Evolutionary conservation across 2,329 filamentous ascomycete genomes (phyloP), one percentile per base, ranked within the genome.

Genomic region (Paecilomyces sp.): DNA sequence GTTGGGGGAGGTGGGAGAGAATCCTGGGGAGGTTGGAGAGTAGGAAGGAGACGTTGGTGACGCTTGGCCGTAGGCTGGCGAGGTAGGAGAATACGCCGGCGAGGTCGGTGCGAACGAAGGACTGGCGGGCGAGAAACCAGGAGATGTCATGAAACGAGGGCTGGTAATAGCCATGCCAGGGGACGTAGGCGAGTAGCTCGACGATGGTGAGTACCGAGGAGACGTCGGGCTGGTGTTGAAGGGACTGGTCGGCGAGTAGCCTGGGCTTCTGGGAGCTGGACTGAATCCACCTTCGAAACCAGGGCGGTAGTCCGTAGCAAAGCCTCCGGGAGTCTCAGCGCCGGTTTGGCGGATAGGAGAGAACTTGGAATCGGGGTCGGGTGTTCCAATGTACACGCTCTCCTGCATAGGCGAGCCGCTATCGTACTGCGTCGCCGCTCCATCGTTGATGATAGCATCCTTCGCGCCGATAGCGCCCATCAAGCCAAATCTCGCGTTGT

Each of bases 361-460:
- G 72, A 88, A 88, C 41, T 79, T 79, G 31, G 84, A 82, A 62
- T 84, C 83, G 59, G 83, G 84, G 62, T 85, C 82, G 31, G 81
- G 79, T 52, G 89, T 89, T 25, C 87, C 89, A 62, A 81, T 79
- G 67, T 81, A 84, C 31, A 80, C 79, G 57, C 78, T 83, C 66
- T 88, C 85, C 63, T 84, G 81, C 70, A 85, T 81, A 9, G 86
- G 86, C 13, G 85, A 87, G 36, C 82, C 84, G 63, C 82, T 80
- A 71, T 97, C 94, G 76, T 99, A 99, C 1, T 95, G 95, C 8
- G 94, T 99, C 51, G 92, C 91, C 58, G 91, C 91, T 66, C 94
- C 94, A 62, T 90, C 89, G 54, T 81, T 79, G 54, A 88, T 82
- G 62, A 88, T 86, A 60, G 84, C 83, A 60, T 87, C 88, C 79